phyloP scores from a whole-genome alignment of 441 rosid species.

The Sinapis alba region DNA sequence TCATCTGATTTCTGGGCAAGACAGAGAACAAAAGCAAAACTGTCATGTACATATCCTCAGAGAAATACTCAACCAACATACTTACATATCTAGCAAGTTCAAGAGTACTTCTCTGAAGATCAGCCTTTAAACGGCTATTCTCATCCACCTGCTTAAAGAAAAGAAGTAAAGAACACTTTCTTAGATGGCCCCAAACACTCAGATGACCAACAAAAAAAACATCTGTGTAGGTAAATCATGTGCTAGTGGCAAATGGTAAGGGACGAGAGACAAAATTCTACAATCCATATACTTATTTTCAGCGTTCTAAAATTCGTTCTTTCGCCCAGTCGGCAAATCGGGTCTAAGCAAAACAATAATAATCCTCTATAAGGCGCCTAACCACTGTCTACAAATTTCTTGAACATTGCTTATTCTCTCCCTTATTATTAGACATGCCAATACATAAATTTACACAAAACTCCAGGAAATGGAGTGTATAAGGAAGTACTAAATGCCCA shows the following conservation, averaged over 20 bases:
- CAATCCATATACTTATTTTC: not conserved
- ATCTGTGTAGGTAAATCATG: too few species aligned
- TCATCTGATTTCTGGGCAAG: conserved; percentile 54
- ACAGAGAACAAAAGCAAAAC: conserved; percentile 21
- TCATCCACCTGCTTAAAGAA: conserved; percentile 64
- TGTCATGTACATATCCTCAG: not conserved
- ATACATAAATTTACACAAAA: not conserved
- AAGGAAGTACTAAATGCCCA: not conserved
- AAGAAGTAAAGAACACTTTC: conserved; percentile 17
- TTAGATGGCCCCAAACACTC: conserved; percentile 5
- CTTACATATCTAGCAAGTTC: conserved; percentile 72
- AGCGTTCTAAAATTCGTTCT: too few species aligned
- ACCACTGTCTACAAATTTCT: too few species aligned
- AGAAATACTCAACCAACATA: not conserved
- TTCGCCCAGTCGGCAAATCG: too few species aligned
- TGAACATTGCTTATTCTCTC: not conserved
- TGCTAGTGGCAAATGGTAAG: conserved; percentile 4
- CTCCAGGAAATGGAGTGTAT: not conserved
- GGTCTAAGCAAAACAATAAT: too few species aligned
- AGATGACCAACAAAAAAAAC: conserved; percentile 13
- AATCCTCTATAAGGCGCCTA: too few species aligned
- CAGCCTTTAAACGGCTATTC: conserved; percentile 67
- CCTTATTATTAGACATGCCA: conserved; percentile 9
- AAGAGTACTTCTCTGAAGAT: conserved; percentile 57
- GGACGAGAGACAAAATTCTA: not conserved